Evolutionary conservation across 768 basidiomycete species (phyloP).

Genomic region (Podaxis sp.): DNA sequence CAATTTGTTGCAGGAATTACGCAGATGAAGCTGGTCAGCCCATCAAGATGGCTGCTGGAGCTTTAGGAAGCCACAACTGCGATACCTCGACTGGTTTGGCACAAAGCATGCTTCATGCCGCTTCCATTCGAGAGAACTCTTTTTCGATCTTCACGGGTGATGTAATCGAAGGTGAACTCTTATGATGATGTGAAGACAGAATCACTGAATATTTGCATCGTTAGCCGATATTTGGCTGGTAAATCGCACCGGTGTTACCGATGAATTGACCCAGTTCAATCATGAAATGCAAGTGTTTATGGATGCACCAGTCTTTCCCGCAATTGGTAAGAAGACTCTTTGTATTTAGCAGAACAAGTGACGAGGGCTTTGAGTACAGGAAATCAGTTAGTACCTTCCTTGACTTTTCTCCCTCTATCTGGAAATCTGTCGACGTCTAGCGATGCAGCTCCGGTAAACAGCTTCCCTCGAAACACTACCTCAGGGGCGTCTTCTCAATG

Average conservation of each 20-base stretch:
- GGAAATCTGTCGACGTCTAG: constrained; percentile 23
- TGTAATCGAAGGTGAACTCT: constrained; percentile 47
- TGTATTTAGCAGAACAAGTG: background rate
- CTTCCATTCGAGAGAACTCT: constrained; percentile 29
- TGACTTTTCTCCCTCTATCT: background rate
- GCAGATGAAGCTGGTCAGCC: constrained; percentile 30
- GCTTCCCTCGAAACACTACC: constrained; percentile 48
- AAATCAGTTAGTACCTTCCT: constrained; percentile 38
- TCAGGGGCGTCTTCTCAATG: constrained; percentile 39
- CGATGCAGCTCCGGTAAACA: constrained; percentile 54
- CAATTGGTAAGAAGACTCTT: constrained; percentile 34
- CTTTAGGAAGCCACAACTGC: constrained; percentile 44
- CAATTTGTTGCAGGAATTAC: constrained; percentile 56
- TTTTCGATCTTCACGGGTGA: constrained; percentile 66
- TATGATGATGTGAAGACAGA: background rate
- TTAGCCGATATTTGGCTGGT: background rate
- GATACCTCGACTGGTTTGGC: constrained; percentile 47
- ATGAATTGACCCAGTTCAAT: constrained; percentile 42
- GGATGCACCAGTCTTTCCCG: constrained; percentile 40
- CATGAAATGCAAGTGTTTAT: constrained; percentile 38
- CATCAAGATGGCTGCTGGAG: constrained; percentile 40
- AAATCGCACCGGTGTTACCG: constrained; percentile 35
- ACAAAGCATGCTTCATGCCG: constrained; percentile 44
- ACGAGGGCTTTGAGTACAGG: constrained; percentile 23
- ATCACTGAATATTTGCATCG: background rate